These are phyloP conservation scores for Colletotrichum sp. DNA, from an alignment of 2,329 filamentous ascomycete genomes.

Conservation along the genomic window DNA sequence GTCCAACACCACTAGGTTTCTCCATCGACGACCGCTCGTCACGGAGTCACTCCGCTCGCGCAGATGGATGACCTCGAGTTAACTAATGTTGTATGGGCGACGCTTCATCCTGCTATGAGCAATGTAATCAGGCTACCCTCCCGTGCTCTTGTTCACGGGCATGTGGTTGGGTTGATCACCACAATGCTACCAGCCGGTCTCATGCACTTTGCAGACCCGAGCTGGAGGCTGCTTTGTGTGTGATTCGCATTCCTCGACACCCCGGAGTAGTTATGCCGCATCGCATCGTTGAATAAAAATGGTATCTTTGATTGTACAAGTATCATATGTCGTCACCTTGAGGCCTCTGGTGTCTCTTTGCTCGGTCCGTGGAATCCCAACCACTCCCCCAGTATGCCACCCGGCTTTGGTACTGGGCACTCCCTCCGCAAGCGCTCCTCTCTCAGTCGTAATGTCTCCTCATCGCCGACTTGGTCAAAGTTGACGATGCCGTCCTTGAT, in stretches of 20 bases:
- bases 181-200: background rate
- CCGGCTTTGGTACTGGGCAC: constrained; percentile 92
- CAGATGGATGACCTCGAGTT: background rate
- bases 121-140: background rate
- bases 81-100: background rate
- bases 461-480: constrained; percentile 45
- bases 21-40: background rate
- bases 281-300: background rate
- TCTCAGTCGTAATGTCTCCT: constrained; percentile 32
- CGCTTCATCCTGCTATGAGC: background rate
- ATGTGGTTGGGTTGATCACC: background rate
- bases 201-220: background rate
- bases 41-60: background rate
- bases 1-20: background rate
- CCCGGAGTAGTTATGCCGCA: background rate
- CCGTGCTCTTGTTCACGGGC: background rate
- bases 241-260: background rate
- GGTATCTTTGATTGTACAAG: constrained; percentile 17
- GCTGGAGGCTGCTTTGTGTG: background rate
- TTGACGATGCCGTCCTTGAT: constrained; percentile 53
- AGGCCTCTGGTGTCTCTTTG: constrained; percentile 1
- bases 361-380: constrained; percentile 65
- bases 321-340: constrained; percentile 8
- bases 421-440: constrained; percentile 65
- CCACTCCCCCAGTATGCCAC: constrained; percentile 76